phyloP scores from a whole-genome alignment of 1,284 basidiomycete species.

The Sanguinoderma infundibulare region DNA sequence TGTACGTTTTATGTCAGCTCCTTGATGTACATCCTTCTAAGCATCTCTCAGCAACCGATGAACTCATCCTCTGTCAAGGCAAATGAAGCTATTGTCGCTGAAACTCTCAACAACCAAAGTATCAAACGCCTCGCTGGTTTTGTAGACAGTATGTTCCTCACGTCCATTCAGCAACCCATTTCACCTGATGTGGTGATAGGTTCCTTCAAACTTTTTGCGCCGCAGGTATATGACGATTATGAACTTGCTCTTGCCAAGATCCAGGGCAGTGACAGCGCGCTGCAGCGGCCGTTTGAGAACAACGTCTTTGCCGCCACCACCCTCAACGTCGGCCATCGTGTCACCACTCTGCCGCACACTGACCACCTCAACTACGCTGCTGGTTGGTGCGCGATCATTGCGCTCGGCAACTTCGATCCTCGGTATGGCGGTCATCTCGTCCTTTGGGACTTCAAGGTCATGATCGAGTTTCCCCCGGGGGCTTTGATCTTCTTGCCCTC shows the following conservation, averaged over 20 bases:
- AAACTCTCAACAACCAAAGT: not conserved
- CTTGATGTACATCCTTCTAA: not conserved
- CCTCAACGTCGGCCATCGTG: not conserved
- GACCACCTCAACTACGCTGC: not conserved
- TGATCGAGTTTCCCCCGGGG: not conserved
- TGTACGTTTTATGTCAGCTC: not conserved
- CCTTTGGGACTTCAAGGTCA: not conserved
- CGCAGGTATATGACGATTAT: not conserved
- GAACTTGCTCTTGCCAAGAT: not conserved
- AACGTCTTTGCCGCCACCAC: not conserved
- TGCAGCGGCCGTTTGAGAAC: not conserved
- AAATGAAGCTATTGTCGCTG: not conserved
- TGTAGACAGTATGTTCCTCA: not conserved
- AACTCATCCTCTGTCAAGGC: not conserved
- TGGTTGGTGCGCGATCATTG: constrained; percentile 28
- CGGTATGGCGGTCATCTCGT: not conserved
- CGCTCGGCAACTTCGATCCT: constrained; percentile 1
- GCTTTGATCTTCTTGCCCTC: not conserved
- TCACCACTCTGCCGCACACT: not conserved
- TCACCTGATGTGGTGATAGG: not conserved
- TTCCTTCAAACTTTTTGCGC: not conserved
- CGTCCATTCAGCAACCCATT: not conserved
- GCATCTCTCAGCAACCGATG: not conserved
- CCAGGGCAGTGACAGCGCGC: not conserved
- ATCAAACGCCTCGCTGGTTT: not conserved